phyloP scores from a whole-genome alignment of 2,329 filamentous ascomycete species.

The Colletotrichum paranaense region DNA sequence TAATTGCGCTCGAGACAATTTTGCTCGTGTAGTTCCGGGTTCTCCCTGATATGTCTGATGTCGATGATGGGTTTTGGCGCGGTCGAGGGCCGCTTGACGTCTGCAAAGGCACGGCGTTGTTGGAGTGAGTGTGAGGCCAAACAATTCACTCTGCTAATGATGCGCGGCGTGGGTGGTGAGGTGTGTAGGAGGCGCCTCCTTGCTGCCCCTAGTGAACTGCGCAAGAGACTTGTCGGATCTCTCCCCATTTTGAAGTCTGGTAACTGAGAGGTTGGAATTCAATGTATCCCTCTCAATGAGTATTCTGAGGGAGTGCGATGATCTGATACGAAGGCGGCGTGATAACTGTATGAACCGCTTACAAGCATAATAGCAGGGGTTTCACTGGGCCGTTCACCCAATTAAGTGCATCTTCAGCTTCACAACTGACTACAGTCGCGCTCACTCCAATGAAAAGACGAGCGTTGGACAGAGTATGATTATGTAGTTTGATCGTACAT shows the following conservation, averaged over 20 bases:
- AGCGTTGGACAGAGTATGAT: neutral
- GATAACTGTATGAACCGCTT: constrained; percentile 9
- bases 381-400: neutral
- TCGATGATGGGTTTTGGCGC: constrained; percentile 85
- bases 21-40: constrained; percentile 81
- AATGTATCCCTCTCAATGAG: neutral
- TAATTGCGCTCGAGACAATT: constrained; percentile 93
- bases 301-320: neutral
- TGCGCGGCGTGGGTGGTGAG: neutral
- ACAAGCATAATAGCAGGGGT: constrained; percentile 16
- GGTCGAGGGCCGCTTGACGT: constrained; percentile 67
- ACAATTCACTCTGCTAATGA: neutral
- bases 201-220: neutral
- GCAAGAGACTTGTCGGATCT: neutral
- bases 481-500: neutral
- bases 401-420: constrained; percentile 11
- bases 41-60: constrained; percentile 89
- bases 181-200: neutral
- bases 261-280: neutral
- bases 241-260: constrained; percentile 13
- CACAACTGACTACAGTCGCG: neutral
- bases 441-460: neutral
- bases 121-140: neutral
- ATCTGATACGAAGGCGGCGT: neutral
- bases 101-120: constrained; percentile 35